These are phyloP conservation scores for Ambrosiella cleistominuta DNA, from an alignment of 2,329 filamentous ascomycete genomes.

Conservation along the genomic window DNA sequence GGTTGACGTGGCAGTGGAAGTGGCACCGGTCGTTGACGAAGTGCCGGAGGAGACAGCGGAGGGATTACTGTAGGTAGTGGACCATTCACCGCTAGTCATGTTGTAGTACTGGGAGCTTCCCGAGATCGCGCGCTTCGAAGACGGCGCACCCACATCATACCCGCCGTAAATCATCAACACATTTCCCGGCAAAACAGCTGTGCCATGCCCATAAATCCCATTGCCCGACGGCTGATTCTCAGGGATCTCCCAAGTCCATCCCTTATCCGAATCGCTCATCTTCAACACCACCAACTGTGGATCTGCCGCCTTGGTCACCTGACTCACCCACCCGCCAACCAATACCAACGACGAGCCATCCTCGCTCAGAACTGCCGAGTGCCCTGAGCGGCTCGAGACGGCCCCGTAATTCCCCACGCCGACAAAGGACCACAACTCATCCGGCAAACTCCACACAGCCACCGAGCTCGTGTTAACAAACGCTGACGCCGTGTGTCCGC, in stretches of 20 bases:
- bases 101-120: conserved; percentile 33
- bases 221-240: conserved; percentile 26
- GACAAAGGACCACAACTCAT: conserved; percentile 73
- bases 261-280: conserved; percentile 56
- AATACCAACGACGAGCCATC: conserved; percentile 66
- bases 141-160: conserved; percentile 28
- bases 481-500: conserved; percentile 64
- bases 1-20: not conserved
- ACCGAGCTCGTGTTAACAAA: conserved; percentile 92
- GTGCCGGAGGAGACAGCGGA: not conserved
- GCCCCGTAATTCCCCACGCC: conserved; percentile 20
- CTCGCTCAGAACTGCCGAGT: conserved; percentile 64
- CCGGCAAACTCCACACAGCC: conserved; percentile 71
- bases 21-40: conserved; percentile 8
- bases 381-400: conserved; percentile 72
- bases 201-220: conserved; percentile 46
- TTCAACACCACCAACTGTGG: conserved; percentile 68
- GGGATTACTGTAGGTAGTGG: conserved; percentile 25
- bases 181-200: conserved; percentile 45
- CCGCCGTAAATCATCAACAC: conserved; percentile 52
- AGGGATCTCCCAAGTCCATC: conserved; percentile 57
- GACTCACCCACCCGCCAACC: conserved; percentile 83
- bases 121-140: conserved; percentile 21
- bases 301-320: conserved; percentile 54
- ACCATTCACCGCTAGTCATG: conserved; percentile 38